Conservation (phyloP, 192 early-diverging fungal species). For the Coemansia sp. region DNA sequence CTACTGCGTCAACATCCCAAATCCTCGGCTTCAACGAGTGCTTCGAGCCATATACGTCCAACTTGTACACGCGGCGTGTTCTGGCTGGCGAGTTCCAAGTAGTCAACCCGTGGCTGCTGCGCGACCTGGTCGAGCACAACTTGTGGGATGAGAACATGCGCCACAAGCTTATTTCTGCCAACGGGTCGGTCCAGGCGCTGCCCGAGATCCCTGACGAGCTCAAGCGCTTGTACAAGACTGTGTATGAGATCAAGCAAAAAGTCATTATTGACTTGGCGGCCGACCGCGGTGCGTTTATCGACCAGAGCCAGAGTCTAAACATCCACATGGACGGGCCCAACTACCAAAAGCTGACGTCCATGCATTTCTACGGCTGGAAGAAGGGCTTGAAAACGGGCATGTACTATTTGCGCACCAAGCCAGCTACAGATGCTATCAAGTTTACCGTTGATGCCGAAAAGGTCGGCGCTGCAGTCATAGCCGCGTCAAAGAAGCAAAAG, state of each 20-base stretch:
- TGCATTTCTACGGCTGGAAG: constrained; percentile 99
- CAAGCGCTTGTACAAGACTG: constrained; percentile 96
- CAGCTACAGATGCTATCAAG: constrained; percentile 97
- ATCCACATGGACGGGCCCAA: constrained; percentile 93
- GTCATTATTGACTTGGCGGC: constrained; percentile 95
- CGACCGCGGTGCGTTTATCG: constrained; percentile 95
- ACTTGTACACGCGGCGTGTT: constrained; percentile 96
- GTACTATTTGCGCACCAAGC: constrained; percentile 96
- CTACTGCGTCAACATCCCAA: constrained; percentile 95
- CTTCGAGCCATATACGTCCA: constrained; percentile 90
- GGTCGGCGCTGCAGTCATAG: constrained; percentile 39
- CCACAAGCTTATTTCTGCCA: constrained; percentile 90
- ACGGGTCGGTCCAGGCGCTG: constrained; percentile 83
- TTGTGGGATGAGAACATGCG: constrained; percentile 95
- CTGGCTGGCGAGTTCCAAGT: constrained; percentile 98
- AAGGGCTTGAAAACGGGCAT: constrained; percentile 98
- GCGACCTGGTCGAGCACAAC: constrained; percentile 88
- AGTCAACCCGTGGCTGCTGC: constrained; percentile 94
- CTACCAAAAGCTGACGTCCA: constrained; percentile 90
- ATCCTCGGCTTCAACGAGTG: constrained; percentile 98
- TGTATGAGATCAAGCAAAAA: constrained; percentile 93
- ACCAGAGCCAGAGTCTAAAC: constrained; percentile 95
- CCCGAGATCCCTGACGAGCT: constrained; percentile 76
- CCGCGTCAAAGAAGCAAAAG: constrained; percentile 29
- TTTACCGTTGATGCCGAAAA: constrained; percentile 91